A percentile compares a stretch with the other conserved stretches of the same genome.
Conservation (phyloP, 805 yeast species). For the Candida alai region DNA sequence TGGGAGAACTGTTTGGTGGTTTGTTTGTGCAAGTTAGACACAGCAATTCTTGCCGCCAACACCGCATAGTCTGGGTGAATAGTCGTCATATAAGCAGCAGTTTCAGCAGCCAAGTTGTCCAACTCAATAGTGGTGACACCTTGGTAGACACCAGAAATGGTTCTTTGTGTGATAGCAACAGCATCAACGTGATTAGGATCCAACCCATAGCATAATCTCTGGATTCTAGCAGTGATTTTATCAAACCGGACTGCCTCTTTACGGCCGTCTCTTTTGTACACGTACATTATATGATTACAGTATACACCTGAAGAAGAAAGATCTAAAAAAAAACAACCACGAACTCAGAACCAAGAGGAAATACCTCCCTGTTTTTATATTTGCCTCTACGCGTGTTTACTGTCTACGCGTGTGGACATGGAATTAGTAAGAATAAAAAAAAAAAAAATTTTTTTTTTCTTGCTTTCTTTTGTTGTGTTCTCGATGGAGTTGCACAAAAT, state of each 20-base stretch:
- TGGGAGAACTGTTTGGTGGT: conserved; percentile 82
- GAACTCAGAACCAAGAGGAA: conserved; percentile 1
- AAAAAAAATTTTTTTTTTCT: conserved; percentile 1
- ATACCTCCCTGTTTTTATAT: conserved; percentile 5
- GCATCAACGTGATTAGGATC: conserved; percentile 92
- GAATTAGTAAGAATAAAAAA: too few species aligned
- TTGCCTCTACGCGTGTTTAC: background rate
- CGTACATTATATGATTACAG: conserved; percentile 54
- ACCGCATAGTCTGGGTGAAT: conserved; percentile 97
- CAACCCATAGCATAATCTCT: conserved; percentile 90
- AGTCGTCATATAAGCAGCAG: conserved; percentile 97
- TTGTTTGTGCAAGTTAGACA: conserved; percentile 91
- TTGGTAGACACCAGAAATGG: conserved; percentile 92
- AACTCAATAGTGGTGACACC: conserved; percentile 91
- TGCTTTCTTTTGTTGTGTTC: too few species aligned
- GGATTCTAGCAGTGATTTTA: conserved; percentile 88
- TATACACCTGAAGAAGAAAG: conserved; percentile 4
- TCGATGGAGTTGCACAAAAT: too few species aligned
- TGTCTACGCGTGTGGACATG: too few species aligned
- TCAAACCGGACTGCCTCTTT: conserved; percentile 93
- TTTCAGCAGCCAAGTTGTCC: conserved; percentile 78
- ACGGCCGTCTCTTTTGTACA: conserved; percentile 89
- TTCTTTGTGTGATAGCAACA: conserved; percentile 92
- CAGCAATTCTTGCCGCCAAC: conserved; percentile 92
- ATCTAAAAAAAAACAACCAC: conserved; percentile 1